phyloP scores from a whole-genome alignment of 176 grass and related monocot species.

The Phragmites australis region DNA sequence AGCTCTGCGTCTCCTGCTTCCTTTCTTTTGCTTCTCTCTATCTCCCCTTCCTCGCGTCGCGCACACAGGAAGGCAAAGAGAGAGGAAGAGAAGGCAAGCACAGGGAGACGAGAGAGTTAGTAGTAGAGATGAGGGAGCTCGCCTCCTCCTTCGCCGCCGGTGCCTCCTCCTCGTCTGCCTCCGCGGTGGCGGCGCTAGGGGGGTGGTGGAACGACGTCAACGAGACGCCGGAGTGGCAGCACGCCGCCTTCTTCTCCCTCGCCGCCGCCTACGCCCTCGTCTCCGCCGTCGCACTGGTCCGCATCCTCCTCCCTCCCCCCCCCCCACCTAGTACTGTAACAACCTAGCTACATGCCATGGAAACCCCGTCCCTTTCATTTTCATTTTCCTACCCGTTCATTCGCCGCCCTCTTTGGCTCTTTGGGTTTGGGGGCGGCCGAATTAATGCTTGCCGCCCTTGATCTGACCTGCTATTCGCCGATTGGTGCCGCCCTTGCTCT shows the following conservation, averaged over 20 bases:
- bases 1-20: too few relatives aligned
- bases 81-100: too few relatives aligned
- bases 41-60: too few relatives aligned
- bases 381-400: too few relatives aligned
- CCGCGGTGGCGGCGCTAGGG: constrained; percentile 3
- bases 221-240: constrained; percentile 75
- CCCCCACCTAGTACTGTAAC: too few relatives aligned
- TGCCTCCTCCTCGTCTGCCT: not conserved
- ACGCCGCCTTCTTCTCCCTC: constrained; percentile 85
- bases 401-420: too few relatives aligned
- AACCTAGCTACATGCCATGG: too few relatives aligned
- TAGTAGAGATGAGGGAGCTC: constrained; percentile 44
- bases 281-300: constrained; percentile 78
- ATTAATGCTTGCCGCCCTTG: not conserved
- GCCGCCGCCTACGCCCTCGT: constrained; percentile 78
- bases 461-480: not conserved
- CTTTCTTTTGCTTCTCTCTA: too few relatives aligned
- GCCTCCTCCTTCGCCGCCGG: not conserved
- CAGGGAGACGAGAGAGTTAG: not conserved
- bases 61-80: too few relatives aligned
- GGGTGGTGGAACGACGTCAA: constrained; percentile 82
- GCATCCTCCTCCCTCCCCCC: not conserved
- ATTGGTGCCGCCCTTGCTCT: not conserved
- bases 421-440: not conserved
- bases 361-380: not conserved